Evolutionary conservation across 1,284 basidiomycete genomes (phyloP).

Genomic region (Stereum hirsutum): DNA sequence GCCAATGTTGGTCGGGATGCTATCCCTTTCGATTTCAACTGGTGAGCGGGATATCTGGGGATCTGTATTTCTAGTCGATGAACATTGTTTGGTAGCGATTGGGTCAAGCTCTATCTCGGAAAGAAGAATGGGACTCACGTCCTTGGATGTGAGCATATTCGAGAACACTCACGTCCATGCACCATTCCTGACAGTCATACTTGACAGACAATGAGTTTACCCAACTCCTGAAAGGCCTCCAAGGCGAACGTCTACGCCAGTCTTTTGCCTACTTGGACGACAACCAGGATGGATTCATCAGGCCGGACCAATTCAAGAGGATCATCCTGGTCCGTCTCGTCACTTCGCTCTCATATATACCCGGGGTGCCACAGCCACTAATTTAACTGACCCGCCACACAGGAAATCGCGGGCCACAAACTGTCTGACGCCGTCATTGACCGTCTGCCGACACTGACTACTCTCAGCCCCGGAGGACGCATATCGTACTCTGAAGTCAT

Average conservation of each 20-base stretch:
- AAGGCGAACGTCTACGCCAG: conserved; percentile 91
- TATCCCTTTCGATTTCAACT: conserved; percentile 93
- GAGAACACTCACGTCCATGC: too few relatives aligned
- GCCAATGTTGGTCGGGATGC: conserved; percentile 72
- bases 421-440: conserved; percentile 87
- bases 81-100: conserved; percentile 46
- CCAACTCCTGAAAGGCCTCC: conserved; percentile 93
- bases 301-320: conserved; percentile 84
- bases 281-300: conserved; percentile 87
- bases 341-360: neutral
- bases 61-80: conserved; percentile 1
- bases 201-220: conserved; percentile 85
- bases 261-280: conserved; percentile 86
- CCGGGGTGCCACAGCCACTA: neutral
- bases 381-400: too few relatives aligned
- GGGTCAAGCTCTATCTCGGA: conserved; percentile 91
- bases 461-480: conserved; percentile 76
- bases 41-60: conserved; percentile 33
- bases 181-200: too few relatives aligned
- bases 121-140: conserved; percentile 86
- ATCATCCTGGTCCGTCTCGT: conserved; percentile 72
- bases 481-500: conserved; percentile 94
- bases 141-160: conserved; percentile 67
- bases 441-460: conserved; percentile 82
- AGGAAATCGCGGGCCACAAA: conserved; percentile 95